These are phyloP conservation scores for Colletotrichum orchidophilum DNA, from an alignment of 2,329 filamentous ascomycete species.

Conservation along the genomic window DNA sequence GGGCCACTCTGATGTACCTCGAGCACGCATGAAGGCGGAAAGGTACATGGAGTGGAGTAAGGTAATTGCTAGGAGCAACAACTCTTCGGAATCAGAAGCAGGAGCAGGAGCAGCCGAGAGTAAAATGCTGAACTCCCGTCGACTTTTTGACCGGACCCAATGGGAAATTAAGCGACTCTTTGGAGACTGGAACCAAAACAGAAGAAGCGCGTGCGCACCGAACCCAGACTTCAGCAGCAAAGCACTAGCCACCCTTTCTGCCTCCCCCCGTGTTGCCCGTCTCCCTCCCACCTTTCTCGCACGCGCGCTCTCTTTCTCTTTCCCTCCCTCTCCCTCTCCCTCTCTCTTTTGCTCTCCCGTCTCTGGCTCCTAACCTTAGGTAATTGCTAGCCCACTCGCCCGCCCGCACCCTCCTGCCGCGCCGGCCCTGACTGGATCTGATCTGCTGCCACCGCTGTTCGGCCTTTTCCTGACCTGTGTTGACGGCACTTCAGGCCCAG, in stretches of 20 bases:
- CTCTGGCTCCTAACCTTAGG: background rate
- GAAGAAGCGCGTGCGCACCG: constrained; percentile 17
- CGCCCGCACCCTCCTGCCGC: constrained; percentile 10
- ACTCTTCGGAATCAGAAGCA: background rate
- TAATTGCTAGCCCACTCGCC: background rate
- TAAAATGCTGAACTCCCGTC: background rate
- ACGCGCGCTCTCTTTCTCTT: background rate
- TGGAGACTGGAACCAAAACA: constrained; percentile 24
- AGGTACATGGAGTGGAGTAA: constrained; percentile 1
- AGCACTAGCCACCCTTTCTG: constrained; percentile 16
- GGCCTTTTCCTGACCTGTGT: constrained; percentile 6
- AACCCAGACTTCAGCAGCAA: constrained; percentile 1
- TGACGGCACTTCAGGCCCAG: constrained; percentile 4
- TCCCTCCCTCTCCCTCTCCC: background rate
- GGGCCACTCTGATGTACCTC: background rate
- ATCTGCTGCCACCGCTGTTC: constrained; percentile 3
- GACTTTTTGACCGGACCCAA: constrained; percentile 7
- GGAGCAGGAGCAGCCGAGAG: background rate
- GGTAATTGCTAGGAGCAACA: constrained; percentile 5
- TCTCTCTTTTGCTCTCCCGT: background rate
- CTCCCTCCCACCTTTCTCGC: no score
- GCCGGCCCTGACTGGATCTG: constrained; percentile 17
- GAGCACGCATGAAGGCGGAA: background rate
- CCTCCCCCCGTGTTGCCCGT: background rate
- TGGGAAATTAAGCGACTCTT: constrained; percentile 15